Evolutionary conservation across 371 early-diverging fungal species (phyloP).

Genomic region (Mortierella sp.): DNA sequence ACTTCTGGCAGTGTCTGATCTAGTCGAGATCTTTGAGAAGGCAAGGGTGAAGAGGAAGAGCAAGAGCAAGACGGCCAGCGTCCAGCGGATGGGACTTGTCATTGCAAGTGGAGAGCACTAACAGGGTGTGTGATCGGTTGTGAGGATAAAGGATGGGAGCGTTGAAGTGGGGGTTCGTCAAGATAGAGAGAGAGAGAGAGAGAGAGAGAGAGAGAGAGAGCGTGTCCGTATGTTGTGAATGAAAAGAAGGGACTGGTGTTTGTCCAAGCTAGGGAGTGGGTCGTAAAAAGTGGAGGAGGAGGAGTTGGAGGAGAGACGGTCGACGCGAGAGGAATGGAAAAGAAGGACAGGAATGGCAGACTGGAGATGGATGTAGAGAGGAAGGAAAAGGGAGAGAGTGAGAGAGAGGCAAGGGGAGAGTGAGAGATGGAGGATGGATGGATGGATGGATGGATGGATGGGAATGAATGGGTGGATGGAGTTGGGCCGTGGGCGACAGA

Average conservation of each 20-base stretch:
- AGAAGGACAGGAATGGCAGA: neutral
- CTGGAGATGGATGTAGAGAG: neutral
- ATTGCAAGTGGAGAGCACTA: neutral
- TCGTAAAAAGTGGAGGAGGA: constrained; percentile 9
- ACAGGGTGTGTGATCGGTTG: neutral
- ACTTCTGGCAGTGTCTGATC: neutral
- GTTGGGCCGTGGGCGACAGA: no score
- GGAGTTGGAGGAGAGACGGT: neutral
- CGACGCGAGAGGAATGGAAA: no score
- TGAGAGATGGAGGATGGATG: constrained; percentile 5
- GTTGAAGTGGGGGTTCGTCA: neutral
- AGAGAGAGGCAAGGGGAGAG: neutral
- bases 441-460: constrained; percentile 4
- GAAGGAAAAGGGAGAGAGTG: constrained; percentile 4
- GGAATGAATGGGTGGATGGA: no score
- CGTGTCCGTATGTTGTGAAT: neutral
- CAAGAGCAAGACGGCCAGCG: constrained; percentile 23
- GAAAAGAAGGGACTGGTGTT: neutral
- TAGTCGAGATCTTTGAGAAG: constrained; percentile 23
- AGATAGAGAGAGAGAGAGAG: no score
- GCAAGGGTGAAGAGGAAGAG: constrained; percentile 39
- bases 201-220: no score
- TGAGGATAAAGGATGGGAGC: neutral
- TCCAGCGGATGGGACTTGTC: constrained; percentile 44
- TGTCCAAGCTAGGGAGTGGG: constrained; percentile 15